Evolutionary conservation across 169 alveolate genomes (phyloP).

Genomic region (Theileria sp.): DNA sequence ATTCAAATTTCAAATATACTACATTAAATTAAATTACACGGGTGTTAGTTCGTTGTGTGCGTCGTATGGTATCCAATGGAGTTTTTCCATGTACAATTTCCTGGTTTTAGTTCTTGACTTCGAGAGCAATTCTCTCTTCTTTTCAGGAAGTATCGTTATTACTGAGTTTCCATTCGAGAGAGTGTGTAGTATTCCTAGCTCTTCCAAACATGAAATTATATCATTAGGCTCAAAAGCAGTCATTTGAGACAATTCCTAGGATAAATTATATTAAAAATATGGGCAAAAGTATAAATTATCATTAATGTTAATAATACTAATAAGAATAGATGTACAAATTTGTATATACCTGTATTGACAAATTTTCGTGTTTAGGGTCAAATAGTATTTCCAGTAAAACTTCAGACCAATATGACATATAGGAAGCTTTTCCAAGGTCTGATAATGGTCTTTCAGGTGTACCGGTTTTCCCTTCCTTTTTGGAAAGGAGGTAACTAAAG

Average conservation of each 20-base stretch:
- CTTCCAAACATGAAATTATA: conserved; percentile 83
- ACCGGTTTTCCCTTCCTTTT: conserved; percentile 90
- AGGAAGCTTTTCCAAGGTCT: conserved; percentile 94
- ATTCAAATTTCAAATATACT: background rate
- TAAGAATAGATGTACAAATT: background rate
- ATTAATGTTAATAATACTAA: no score
- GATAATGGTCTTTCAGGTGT: conserved; percentile 97
- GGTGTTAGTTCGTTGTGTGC: conserved; percentile 68
- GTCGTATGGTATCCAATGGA: conserved; percentile 88
- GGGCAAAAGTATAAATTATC: background rate
- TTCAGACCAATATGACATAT: conserved; percentile 94
- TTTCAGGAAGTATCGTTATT: conserved; percentile 78
- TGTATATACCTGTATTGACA: conserved; percentile 67
- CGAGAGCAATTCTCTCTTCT: conserved; percentile 70
- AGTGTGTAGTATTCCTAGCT: conserved; percentile 79
- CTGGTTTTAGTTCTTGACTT: conserved; percentile 78
- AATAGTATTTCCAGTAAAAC: conserved; percentile 76
- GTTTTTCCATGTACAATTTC: conserved; percentile 73
- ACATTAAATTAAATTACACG: conserved; percentile 14
- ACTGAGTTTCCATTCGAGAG: conserved; percentile 80
- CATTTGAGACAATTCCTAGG: conserved; percentile 75
- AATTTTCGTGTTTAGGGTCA: conserved; percentile 50
- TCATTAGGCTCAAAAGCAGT: conserved; percentile 85
- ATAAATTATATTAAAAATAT: conserved; percentile 5
- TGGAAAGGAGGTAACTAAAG: conserved; percentile 89